phyloP scores from a whole-genome alignment of 1,284 basidiomycete genomes.

The Boletus sp. region DNA sequence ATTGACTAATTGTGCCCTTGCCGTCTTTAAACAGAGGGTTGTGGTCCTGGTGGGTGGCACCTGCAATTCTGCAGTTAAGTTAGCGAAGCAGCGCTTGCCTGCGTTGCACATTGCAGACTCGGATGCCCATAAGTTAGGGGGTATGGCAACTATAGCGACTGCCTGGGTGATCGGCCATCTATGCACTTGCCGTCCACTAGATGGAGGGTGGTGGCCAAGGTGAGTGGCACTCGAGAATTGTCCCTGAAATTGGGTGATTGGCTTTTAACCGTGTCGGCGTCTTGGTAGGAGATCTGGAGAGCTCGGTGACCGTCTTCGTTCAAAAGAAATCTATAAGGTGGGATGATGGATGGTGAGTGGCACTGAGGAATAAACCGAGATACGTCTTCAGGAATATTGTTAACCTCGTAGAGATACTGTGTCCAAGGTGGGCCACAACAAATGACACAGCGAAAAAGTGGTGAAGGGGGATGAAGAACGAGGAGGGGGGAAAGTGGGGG shows the following conservation, averaged over 20 bases:
- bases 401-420: neutral
- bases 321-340: neutral
- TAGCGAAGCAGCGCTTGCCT: neutral
- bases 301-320: neutral
- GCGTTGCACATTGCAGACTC: neutral
- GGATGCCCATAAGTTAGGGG: neutral
- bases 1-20: neutral
- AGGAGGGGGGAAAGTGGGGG: neutral
- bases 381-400: neutral
- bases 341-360: conserved; percentile 9
- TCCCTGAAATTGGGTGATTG: neutral
- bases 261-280: neutral
- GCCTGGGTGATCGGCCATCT: too few species aligned
- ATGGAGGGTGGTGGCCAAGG: neutral
- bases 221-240: conserved; percentile 1
- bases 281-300: neutral
- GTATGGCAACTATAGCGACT: too few species aligned
- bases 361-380: neutral
- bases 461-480: neutral
- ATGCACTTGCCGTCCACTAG: neutral
- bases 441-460: neutral
- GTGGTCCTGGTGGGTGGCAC: neutral
- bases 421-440: neutral
- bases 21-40: neutral
- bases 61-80: too few species aligned